These are phyloP conservation scores for Suillus subluteus DNA, from an alignment of 768 basidiomycete species.

Conservation along the genomic window DNA sequence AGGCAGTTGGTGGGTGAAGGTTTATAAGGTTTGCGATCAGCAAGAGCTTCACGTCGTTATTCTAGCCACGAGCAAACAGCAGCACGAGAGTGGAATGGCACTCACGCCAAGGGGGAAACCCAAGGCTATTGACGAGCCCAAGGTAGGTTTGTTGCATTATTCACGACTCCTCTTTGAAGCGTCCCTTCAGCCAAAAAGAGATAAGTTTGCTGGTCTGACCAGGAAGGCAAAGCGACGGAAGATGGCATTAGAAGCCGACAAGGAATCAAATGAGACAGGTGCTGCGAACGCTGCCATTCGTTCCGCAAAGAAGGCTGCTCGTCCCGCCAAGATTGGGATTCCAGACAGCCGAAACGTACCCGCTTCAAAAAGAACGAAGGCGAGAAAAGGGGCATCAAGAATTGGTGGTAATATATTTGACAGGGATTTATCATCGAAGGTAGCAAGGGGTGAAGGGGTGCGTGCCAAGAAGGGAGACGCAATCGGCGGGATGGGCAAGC, in stretches of 20 bases:
- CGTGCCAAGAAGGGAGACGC: constrained; percentile 66
- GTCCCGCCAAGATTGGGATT: constrained; percentile 75
- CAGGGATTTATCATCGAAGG: constrained; percentile 56
- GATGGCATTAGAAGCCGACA: constrained; percentile 81
- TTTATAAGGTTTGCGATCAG: constrained; percentile 12
- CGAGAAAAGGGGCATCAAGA: constrained; percentile 34
- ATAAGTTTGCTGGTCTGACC: constrained; percentile 83
- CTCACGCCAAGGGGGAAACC: constrained; percentile 42
- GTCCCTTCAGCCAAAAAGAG: constrained; percentile 64
- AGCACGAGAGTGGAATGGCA: constrained; percentile 64
- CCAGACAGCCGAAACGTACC: constrained; percentile 41
- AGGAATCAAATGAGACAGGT: constrained; percentile 56
- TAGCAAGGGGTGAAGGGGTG: constrained; percentile 54
- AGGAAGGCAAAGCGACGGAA: constrained; percentile 87
- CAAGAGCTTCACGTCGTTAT: constrained; percentile 5
- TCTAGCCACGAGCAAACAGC: constrained; percentile 74
- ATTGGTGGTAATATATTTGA: constrained; percentile 53
- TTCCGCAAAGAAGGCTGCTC: constrained; percentile 78
- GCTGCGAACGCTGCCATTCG: constrained; percentile 78
- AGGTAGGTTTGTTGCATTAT: constrained; percentile 37
- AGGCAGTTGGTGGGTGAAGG: constrained; percentile 67
- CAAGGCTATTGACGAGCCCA: constrained; percentile 40
- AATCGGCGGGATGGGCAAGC: constrained; percentile 56
- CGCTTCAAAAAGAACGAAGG: constrained; percentile 38
- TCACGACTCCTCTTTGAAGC: background rate